A percentile compares a stretch with the other conserved stretches of the same genome.
Evolutionary conservation across 208 protist species (phyloP).

Genomic region (Wallacemonas rigidus): DNA sequence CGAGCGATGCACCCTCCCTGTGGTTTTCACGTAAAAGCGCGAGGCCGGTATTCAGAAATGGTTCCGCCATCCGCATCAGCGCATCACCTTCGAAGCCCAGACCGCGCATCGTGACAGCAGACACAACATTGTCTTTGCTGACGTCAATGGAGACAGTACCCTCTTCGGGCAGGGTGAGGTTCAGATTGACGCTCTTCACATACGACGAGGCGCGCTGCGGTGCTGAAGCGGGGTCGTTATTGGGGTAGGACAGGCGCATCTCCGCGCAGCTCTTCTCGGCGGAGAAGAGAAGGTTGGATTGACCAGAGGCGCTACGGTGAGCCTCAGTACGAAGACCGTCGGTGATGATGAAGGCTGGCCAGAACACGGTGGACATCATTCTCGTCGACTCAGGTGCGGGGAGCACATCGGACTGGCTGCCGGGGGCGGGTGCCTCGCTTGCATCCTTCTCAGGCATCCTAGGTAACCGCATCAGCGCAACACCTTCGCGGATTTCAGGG

Average conservation of each 20-base stretch:
- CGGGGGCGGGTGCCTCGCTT: not conserved
- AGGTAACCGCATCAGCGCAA: not conserved
- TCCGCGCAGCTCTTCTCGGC: not conserved
- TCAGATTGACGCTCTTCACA: not conserved
- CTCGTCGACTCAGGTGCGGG: not conserved
- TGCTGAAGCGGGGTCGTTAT: not conserved
- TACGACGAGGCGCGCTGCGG: not conserved
- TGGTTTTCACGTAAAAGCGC: not conserved
- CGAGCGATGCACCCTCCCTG: not conserved
- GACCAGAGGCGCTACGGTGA: not conserved
- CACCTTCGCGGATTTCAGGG: not conserved
- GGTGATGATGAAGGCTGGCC: not conserved
- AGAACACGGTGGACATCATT: not conserved
- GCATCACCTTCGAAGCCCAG: not conserved
- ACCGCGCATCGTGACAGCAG: not conserved
- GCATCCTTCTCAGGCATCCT: not conserved
- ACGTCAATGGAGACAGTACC: not conserved
- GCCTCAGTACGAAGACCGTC: not conserved
- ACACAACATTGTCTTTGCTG: not conserved
- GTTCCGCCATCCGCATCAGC: not conserved
- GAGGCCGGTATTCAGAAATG: not conserved
- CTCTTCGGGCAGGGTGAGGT: slow-evolving; percentile 3
- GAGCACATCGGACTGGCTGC: not conserved
- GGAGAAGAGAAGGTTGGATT: not conserved
- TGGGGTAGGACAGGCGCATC: not conserved